phyloP scores from a whole-genome alignment of 2,329 filamentous ascomycete species.

The Penicillium italicum region DNA sequence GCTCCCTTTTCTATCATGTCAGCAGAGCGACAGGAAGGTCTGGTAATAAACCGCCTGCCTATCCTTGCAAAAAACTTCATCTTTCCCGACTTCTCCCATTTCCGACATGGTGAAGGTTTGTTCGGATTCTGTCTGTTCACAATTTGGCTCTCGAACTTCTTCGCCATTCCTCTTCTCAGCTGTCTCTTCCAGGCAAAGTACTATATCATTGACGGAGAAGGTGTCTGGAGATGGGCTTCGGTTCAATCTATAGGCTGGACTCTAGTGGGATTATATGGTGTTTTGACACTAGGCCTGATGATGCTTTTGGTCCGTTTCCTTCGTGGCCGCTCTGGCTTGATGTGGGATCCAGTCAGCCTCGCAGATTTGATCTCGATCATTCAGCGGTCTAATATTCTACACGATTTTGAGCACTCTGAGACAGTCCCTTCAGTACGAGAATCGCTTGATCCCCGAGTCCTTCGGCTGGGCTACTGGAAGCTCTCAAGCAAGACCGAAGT shows the following conservation, averaged over 20 bases:
- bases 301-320: conserved; percentile 64
- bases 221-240: conserved; percentile 73
- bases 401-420: conserved; percentile 68
- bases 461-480: conserved; percentile 84
- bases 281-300: conserved; percentile 58
- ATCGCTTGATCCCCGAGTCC: conserved; percentile 55
- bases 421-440: conserved; percentile 48
- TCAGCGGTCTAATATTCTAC: conserved; percentile 72
- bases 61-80: conserved; percentile 62
- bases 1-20: conserved; percentile 77
- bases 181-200: conserved; percentile 67
- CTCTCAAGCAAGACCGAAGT: conserved; percentile 63
- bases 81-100: conserved; percentile 64
- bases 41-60: conserved; percentile 61
- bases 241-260: conserved; percentile 77
- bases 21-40: conserved; percentile 56
- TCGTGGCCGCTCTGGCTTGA: conserved; percentile 65
- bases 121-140: conserved; percentile 64
- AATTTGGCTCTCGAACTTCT: conserved; percentile 70
- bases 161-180: conserved; percentile 77
- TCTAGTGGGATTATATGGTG: conserved; percentile 67
- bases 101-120: conserved; percentile 64
- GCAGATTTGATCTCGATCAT: conserved; percentile 77
- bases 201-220: conserved; percentile 56
- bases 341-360: conserved; percentile 80